Conservation (phyloP, 257 asterid species). For the Cinchona pubescens region DNA sequence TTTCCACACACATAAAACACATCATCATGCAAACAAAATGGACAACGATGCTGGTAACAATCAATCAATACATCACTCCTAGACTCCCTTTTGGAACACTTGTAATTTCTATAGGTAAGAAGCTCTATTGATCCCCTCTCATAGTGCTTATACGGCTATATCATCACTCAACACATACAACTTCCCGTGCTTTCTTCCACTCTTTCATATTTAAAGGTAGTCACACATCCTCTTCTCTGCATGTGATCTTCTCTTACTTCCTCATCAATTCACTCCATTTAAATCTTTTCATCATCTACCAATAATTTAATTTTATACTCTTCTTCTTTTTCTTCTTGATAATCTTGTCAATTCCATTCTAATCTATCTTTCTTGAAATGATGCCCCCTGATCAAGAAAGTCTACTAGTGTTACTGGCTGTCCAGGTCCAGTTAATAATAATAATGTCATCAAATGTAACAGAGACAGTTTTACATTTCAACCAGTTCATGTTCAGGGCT, state of each 20-base stretch:
- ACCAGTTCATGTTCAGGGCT: slow-evolving; percentile 43
- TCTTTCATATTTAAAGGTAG: slow-evolving; percentile 28
- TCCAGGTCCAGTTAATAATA: slow-evolving; percentile 24
- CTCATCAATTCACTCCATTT: slow-evolving; percentile 2
- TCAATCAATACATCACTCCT: slow-evolving; percentile 13
- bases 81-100: not conserved
- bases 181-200: slow-evolving; percentile 53
- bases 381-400: slow-evolving; percentile 72
- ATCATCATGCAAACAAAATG: slow-evolving; percentile 7
- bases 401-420: slow-evolving; percentile 22
- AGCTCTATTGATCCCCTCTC: slow-evolving; percentile 7
- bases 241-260: slow-evolving; percentile 34
- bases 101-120: no score
- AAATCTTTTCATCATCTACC: not conserved
- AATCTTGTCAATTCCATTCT: not conserved
- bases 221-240: slow-evolving; percentile 26
- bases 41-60: slow-evolving; percentile 11
- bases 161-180: slow-evolving; percentile 30
- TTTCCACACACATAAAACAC: not conserved
- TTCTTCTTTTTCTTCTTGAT: not conserved
- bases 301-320: not conserved
- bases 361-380: slow-evolving; percentile 31
- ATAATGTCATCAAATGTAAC: slow-evolving; percentile 16
- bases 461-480: slow-evolving; percentile 32
- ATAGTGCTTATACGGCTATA: slow-evolving; percentile 20